Evolutionary conservation across 148 eudicot species (phyloP).

Genomic region (Nepenthes gracilis): DNA sequence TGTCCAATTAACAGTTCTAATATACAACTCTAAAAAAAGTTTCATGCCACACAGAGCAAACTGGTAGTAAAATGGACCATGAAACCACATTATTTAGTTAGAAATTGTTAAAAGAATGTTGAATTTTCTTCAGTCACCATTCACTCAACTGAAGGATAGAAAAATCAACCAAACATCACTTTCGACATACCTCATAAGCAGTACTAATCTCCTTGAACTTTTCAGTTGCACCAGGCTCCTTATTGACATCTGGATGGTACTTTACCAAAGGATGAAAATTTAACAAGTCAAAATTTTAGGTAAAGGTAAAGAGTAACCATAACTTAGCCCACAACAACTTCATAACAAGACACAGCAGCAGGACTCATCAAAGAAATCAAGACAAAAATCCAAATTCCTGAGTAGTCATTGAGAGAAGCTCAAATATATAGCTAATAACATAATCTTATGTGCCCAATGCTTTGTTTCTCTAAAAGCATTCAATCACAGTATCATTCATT

Average conservation of each 20-base stretch:
- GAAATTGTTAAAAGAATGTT: background rate
- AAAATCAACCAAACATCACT: background rate
- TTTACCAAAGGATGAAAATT: slow-evolving; percentile 20
- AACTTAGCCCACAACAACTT: background rate
- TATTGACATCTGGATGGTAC: slow-evolving; percentile 98
- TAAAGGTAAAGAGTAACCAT: background rate
- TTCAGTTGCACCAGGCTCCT: slow-evolving; percentile 96
- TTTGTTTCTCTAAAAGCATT: too few relatives aligned
- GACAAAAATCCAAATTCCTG: background rate
- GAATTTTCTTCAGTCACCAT: background rate
- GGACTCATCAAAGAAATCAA: background rate
- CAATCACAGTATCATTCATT: too few relatives aligned
- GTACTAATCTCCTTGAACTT: slow-evolving; percentile 97
- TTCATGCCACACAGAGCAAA: background rate
- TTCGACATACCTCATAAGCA: slow-evolving; percentile 83
- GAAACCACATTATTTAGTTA: background rate
- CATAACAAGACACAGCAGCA: slow-evolving; percentile 1
- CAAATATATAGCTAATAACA: too few relatives aligned
- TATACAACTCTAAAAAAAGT: background rate
- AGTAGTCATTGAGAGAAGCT: too few relatives aligned
- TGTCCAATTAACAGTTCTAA: background rate
- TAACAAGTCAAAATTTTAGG: slow-evolving; percentile 12
- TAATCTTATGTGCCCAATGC: too few relatives aligned
- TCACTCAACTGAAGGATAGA: background rate
- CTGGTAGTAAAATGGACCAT: background rate